A percentile compares a stretch with the other conserved stretches of the same genome.
phyloP scores from a whole-genome alignment of 1,139 yeast species.

The Scheffersomyces segobiensis region DNA sequence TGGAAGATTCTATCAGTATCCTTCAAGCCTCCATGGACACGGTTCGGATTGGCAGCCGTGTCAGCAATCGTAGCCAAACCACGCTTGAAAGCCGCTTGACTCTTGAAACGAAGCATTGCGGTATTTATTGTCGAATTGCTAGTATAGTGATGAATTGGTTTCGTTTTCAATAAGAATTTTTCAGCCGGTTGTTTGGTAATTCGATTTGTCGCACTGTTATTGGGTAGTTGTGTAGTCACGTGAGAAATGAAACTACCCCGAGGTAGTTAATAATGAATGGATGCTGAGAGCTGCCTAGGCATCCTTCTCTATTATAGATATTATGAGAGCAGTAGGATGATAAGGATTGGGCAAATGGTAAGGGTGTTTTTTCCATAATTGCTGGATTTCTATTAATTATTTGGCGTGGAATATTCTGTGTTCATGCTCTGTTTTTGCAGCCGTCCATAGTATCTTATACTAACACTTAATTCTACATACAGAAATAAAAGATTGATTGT shows the following conservation, averaged over 20 bases:
- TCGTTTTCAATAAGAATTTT: neutral
- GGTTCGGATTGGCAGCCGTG: slow-evolving; percentile 52
- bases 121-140: neutral
- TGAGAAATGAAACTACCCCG: neutral
- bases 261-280: slow-evolving; percentile 3
- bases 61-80: slow-evolving; percentile 47
- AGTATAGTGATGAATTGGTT: neutral
- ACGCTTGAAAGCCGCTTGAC: slow-evolving; percentile 19
- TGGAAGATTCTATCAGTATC: slow-evolving; percentile 88
- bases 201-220: slow-evolving; percentile 14
- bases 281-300: neutral
- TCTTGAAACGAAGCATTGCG: neutral
- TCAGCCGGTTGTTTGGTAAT: neutral
- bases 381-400: no score
- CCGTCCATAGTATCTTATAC: no score
- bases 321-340: no score
- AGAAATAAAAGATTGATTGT: no score
- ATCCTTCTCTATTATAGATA: neutral
- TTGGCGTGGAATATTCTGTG: no score
- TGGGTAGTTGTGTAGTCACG: slow-evolving; percentile 10
- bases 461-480: no score
- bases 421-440: no score
- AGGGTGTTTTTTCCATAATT: no score
- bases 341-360: no score
- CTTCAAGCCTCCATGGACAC: slow-evolving; percentile 71